A percentile compares a stretch with the other conserved stretches of the same genome.
phyloP scores from a whole-genome alignment of 2,329 filamentous ascomycete genomes.

The Xylaria sp. region DNA sequence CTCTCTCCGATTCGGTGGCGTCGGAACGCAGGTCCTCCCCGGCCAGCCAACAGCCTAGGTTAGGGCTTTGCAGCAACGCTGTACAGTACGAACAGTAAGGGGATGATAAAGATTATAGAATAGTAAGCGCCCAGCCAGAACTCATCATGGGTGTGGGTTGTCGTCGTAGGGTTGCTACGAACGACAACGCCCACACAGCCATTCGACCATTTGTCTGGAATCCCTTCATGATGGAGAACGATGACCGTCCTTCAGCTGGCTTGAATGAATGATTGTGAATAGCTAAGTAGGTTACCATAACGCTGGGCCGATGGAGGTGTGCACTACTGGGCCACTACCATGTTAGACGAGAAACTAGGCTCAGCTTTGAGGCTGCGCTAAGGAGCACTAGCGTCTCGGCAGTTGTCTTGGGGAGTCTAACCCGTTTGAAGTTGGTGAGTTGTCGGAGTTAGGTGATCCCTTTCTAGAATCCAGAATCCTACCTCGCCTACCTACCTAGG shows the following conservation, averaged over 20 bases:
- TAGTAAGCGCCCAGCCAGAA: conserved; percentile 22
- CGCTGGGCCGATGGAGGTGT: not conserved
- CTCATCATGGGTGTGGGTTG: not conserved
- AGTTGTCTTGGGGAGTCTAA: not conserved
- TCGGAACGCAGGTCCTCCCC: not conserved
- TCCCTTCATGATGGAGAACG: not conserved
- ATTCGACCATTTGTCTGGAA: not conserved
- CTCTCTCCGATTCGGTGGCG: not conserved
- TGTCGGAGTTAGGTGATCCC: not conserved
- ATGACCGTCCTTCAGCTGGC: not conserved
- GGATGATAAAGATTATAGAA: not conserved
- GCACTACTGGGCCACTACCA: not conserved
- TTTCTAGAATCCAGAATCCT: too few relatives aligned
- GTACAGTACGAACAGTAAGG: conserved; percentile 25
- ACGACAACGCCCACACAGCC: not conserved
- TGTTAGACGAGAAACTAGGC: too few relatives aligned
- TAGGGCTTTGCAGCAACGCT: not conserved
- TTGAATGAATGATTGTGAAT: not conserved
- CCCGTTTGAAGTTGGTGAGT: not conserved
- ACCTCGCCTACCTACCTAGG: too few relatives aligned
- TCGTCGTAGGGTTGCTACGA: not conserved
- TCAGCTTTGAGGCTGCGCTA: conserved; percentile 11
- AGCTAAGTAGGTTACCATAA: not conserved
- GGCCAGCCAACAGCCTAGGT: not conserved
- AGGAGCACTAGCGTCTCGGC: conserved; percentile 7